Base-by-base conservation (phyloP, 768 basidiomycete genomes). In the Mycena sanguinolenta region DNA sequence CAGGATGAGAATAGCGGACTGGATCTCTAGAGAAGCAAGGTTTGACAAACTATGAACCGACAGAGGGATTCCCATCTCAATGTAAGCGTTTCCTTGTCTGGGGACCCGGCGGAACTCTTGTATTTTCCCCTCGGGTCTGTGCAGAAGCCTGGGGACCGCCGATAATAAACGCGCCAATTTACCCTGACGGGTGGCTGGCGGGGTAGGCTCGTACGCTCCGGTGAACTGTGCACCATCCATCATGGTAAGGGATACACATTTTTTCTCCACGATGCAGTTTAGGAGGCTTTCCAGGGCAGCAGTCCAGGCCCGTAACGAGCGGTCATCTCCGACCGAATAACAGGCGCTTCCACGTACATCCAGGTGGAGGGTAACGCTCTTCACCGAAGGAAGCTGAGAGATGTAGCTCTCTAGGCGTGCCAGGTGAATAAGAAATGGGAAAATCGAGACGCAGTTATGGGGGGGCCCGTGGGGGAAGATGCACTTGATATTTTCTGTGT, bases 381-480 rank as follows among this genome's bases (percentile, higher is more conserved):
- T 58, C 58, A 58, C 58, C 23, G 58, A 58, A 42, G 58, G 36
- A 0, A 58, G 39, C 5, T 23, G 34, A 7, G 34, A 58, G 38
- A 58, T 39, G 23, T 39, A 58, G 23, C 42, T 42, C 38, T 58
- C 14, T 1, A 60, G 10, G 0, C 67, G 53, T 28, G 9, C 10
- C 1, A 68, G 44, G 27, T 60, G 58, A 0, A 7, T 4, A 6
- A 68, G 60, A 9, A 68, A 1, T 5, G 67, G 67, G 25, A 28
- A 9, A 6, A 68, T 62, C 3, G 54, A 44, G 10, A 25, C 28
- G 60, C 60, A 62, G 44, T 32, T 49, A n/a, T n/a, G n/a, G n/a
- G n/a, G n/a, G n/a, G n/a, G n/a, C 13, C 60, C 53, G 36, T 68
- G 60, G 17, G 67, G 60, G 14, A 68, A 49, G 42, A 58, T 46